phyloP scores from a whole-genome alignment of 805 yeast genomes.

The Saccharomycopsis guyanensis region DNA sequence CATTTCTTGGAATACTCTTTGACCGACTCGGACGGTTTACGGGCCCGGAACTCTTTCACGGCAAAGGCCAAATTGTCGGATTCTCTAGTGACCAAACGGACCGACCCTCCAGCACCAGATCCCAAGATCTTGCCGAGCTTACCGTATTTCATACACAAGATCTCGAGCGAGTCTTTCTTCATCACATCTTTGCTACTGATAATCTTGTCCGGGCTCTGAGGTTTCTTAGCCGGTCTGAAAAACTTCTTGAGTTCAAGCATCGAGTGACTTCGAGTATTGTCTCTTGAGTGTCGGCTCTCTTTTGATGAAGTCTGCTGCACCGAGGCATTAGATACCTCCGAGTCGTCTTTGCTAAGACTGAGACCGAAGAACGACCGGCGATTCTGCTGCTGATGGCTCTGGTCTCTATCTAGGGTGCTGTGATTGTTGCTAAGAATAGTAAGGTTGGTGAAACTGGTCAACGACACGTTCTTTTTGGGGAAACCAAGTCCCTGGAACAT shows the following conservation, averaged over 20 bases:
- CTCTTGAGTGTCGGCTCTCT: not conserved
- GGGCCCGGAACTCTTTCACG: conserved; percentile 72
- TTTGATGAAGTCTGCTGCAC: not conserved
- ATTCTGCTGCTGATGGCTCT: not conserved
- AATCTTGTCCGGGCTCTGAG: conserved; percentile 36
- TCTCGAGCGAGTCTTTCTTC: conserved; percentile 40
- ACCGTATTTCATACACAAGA: conserved; percentile 56
- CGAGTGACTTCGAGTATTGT: conserved; percentile 29
- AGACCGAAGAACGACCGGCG: conserved; percentile 15
- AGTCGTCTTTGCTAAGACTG: conserved; percentile 13
- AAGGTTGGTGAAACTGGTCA: not conserved
- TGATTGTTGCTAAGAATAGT: not conserved
- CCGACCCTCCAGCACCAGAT: conserved; percentile 86
- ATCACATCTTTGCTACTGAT: conserved; percentile 30
- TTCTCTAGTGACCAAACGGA: conserved; percentile 60
- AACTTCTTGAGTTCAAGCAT: conserved; percentile 70
- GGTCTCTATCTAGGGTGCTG: not conserved
- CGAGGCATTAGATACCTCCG: not conserved
- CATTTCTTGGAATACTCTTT: conserved; percentile 81
- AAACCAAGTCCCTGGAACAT: not conserved
- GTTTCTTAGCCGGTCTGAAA: conserved; percentile 39
- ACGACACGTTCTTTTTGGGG: not conserved
- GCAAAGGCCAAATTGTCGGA: conserved; percentile 70
- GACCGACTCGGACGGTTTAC: conserved; percentile 59
- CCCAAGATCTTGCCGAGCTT: conserved; percentile 69